A percentile compares a stretch with the other conserved stretches of the same genome.
Evolutionary conservation across 1,284 basidiomycete genomes (phyloP).

Genomic region (Marasmius tenuissimus): DNA sequence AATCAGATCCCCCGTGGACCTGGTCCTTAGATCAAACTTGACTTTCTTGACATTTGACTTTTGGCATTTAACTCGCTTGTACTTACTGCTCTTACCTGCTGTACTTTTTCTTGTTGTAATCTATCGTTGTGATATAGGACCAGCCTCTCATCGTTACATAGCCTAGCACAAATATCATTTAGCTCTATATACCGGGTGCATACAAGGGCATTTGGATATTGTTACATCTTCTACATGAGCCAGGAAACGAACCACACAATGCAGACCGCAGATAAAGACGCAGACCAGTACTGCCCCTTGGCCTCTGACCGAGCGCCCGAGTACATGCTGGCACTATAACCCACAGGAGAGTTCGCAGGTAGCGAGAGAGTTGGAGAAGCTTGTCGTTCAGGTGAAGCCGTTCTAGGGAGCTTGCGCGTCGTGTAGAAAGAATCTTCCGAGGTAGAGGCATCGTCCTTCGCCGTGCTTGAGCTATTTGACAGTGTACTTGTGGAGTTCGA

Average conservation of each 20-base stretch:
- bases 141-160: background rate
- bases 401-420: slow-evolving; percentile 4
- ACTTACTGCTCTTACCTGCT: background rate
- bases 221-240: background rate
- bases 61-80: background rate
- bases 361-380: slow-evolving; percentile 9
- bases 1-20: slow-evolving; percentile 58
- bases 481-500: background rate
- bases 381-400: slow-evolving; percentile 6
- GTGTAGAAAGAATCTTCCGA: background rate
- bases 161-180: background rate
- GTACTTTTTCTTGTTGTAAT: background rate
- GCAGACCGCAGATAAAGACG: background rate
- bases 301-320: background rate
- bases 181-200: background rate
- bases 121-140: background rate
- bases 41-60: background rate
- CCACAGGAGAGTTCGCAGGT: slow-evolving; percentile 2
- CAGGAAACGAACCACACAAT: background rate
- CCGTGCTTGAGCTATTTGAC: background rate
- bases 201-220: background rate
- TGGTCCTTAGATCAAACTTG: background rate
- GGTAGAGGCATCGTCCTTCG: background rate
- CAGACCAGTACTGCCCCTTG: background rate
- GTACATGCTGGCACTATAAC: background rate